phyloP scores from a whole-genome alignment of 495 filamentous ascomycete species.

The Trypethelium eluteriae region DNA sequence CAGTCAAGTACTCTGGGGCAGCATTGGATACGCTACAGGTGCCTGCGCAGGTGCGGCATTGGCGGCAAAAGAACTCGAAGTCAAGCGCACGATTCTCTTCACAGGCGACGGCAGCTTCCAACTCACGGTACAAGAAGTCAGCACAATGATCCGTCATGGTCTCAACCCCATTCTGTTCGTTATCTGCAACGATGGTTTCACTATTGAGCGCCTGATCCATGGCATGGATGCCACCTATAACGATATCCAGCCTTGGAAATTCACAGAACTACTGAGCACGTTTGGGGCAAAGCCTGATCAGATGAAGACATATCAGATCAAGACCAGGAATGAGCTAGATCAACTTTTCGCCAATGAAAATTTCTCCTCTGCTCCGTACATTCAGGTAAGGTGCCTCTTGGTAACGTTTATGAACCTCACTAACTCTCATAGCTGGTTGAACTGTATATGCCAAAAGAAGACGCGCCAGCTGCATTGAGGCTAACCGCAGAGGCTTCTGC shows the following conservation, averaged over 20 bases:
- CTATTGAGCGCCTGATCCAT: constrained; percentile 46
- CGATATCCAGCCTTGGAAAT: constrained; percentile 43
- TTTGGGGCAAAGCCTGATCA: constrained; percentile 51
- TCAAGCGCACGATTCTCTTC: constrained; percentile 55
- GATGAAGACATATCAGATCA: constrained; percentile 56
- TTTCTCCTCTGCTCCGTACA: constrained; percentile 47
- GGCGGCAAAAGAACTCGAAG: constrained; percentile 36
- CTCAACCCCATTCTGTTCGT: constrained; percentile 68
- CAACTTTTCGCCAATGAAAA: constrained; percentile 57
- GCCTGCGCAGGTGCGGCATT: constrained; percentile 41
- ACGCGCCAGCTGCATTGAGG: constrained; percentile 66
- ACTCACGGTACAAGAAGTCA: constrained; percentile 75
- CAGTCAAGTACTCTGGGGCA: constrained; percentile 83
- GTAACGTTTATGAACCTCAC: constrained; percentile 21
- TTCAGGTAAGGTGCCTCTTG: constrained; percentile 37
- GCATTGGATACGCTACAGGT: constrained; percentile 50
- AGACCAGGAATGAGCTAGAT: constrained; percentile 62
- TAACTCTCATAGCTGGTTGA: constrained; percentile 63
- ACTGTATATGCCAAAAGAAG: constrained; percentile 74
- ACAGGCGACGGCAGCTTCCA: constrained; percentile 87
- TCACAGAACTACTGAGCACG: constrained; percentile 53
- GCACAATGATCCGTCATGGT: constrained; percentile 71
- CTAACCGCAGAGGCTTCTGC: constrained; percentile 58
- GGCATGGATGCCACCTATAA: constrained; percentile 45
- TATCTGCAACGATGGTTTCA: constrained; percentile 47